These are phyloP conservation scores for Phycomyces blakesleeanus DNA, from an alignment of 192 early-diverging fungal genomes.

Conservation along the genomic window DNA sequence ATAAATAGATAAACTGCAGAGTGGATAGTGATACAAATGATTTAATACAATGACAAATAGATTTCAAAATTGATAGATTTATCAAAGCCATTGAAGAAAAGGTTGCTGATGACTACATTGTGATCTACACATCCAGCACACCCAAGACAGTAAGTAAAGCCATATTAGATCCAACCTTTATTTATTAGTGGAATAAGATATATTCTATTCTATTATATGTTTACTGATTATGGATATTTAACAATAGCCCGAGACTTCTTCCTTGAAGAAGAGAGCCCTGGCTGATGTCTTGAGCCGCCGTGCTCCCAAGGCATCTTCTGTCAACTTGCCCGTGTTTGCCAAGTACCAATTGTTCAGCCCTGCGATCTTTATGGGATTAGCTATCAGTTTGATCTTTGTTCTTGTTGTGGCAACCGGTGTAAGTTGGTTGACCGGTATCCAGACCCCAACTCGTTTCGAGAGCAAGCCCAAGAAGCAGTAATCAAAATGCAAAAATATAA, in stretches of 20 bases:
- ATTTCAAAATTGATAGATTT: slow-evolving; percentile 14
- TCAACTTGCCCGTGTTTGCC: slow-evolving; percentile 29
- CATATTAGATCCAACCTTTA: no score
- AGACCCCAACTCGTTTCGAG: slow-evolving; percentile 32
- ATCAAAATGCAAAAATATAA: background rate
- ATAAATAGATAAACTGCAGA: background rate
- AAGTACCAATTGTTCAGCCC: slow-evolving; percentile 37
- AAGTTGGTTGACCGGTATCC: slow-evolving; percentile 32
- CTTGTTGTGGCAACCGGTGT: slow-evolving; percentile 28
- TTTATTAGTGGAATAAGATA: no score
- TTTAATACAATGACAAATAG: slow-evolving; percentile 17
- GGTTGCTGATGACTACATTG: slow-evolving; percentile 25
- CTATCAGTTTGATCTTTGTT: slow-evolving; percentile 25
- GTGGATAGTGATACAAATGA: no score
- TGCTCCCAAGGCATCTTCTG: slow-evolving; percentile 11
- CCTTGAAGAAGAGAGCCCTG: background rate
- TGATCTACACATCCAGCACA: slow-evolving; percentile 36
- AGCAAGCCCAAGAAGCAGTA: slow-evolving; percentile 35
- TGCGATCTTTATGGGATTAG: slow-evolving; percentile 34
- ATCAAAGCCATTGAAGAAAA: slow-evolving; percentile 19
- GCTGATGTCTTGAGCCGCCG: slow-evolving; percentile 7
- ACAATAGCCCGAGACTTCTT: background rate
- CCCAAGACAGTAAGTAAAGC: slow-evolving; percentile 22
- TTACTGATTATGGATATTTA: no score
- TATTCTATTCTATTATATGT: no score